Evolutionary conservation across 2,329 filamentous ascomycete species (phyloP).

Genomic region (Phyllosticta citrichinensis): DNA sequence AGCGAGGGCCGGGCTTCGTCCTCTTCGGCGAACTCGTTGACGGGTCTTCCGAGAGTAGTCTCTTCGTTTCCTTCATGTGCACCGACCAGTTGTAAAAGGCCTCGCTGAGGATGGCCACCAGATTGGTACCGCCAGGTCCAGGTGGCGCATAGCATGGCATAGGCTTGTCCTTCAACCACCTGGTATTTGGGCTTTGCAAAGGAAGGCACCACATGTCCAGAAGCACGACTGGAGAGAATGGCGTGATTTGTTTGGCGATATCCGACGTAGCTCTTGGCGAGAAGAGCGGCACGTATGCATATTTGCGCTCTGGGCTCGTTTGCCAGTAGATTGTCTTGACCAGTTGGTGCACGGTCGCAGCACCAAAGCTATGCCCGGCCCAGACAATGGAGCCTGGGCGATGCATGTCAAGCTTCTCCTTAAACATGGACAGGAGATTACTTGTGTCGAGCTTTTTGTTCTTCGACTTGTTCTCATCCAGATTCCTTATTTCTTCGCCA

Average conservation of each 20-base stretch:
- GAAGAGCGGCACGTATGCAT: conserved; percentile 51
- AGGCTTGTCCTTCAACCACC: conserved; percentile 59
- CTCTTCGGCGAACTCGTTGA: conserved; percentile 29
- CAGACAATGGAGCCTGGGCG: conserved; percentile 64
- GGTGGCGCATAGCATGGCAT: conserved; percentile 55
- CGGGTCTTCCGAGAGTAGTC: conserved; percentile 51
- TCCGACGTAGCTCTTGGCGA: conserved; percentile 44
- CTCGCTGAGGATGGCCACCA: conserved; percentile 65
- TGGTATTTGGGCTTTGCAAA: conserved; percentile 51
- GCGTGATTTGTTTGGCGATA: conserved; percentile 57
- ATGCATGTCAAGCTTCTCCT: conserved; percentile 54
- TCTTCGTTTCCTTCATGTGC: conserved; percentile 60
- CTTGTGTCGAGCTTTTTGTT: conserved; percentile 24
- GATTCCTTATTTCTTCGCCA: conserved; percentile 37
- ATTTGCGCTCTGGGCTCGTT: conserved; percentile 32
- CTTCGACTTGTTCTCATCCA: conserved; percentile 32
- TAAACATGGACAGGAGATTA: conserved; percentile 49
- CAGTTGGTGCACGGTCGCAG: conserved; percentile 63
- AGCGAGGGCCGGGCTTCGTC: conserved; percentile 43
- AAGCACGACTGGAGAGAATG: conserved; percentile 54
- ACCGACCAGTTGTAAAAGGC: conserved; percentile 70
- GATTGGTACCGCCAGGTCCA: conserved; percentile 39
- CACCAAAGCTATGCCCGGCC: conserved; percentile 74
- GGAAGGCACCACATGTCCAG: conserved; percentile 78
- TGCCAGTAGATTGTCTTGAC: conserved; percentile 70